Base-by-base conservation (phyloP, 768 basidiomycete genomes). In the Sutorius australiensis region DNA sequence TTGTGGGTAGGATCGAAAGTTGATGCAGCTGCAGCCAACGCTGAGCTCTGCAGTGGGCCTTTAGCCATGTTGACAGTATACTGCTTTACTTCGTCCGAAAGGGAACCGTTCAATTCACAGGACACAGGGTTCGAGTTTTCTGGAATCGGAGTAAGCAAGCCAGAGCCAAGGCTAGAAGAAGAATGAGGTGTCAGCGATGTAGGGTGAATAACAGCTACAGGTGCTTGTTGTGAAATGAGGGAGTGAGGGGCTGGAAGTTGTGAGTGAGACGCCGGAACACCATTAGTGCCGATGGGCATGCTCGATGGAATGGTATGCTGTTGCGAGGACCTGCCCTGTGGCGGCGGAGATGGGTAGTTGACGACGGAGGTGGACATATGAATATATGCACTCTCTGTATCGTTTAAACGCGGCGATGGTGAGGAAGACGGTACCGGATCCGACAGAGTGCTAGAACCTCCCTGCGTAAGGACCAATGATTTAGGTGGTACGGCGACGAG, bases 1-100 rank as follows among this genome's bases (percentile, higher is more conserved):
- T 24, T 4, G 24, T 54, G 52, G 12, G 30, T 1, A 7, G 37
- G 13, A 34, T 46, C 53, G 11, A 46, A 43, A 11, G 17, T 38
- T 19, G 54, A 32, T 5, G 24, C 34, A n/a, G 32, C n/a, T 21
- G 41, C 10, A 43, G 33, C 41, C 28, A 55, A 53, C 9, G 56
- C 54, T 6, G 86, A 82, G 61, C 81, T 86, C 27, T 79, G 70
- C 8, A 72, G 63, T 3, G 87, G 84, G 5, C 82, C 84, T 51
- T 89, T 87, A 34, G 70, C 70, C 79, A 87, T 83, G 59, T 78
- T 81, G 34, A 81, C 76, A 51, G 89, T 84, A 61, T 88, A 90
- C 44, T 79, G 82, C 57, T 76, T 81, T 14, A 89, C 85, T 66
- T 92, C 90, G 50, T 90, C 87, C 1, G 89, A 86, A 34, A 90